Percentiles rank a stretch among this genome's conserved stretches.
Evolutionary conservation across 768 basidiomycete species (phyloP).

Genomic region (Sistotremastrum suecicum): DNA sequence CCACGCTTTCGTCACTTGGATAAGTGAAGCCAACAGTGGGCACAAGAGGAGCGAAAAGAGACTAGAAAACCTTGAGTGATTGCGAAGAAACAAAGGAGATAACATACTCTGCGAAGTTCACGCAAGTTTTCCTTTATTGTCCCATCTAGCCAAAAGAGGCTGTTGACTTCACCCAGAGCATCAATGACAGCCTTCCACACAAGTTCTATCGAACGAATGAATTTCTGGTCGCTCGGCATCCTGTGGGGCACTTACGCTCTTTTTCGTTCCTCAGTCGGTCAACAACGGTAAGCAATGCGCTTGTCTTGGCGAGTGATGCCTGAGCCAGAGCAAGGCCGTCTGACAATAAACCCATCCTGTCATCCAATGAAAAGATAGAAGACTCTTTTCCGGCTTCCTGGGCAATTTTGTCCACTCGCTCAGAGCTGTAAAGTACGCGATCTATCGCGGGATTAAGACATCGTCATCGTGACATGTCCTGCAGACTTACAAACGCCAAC

Average conservation of each 20-base stretch:
- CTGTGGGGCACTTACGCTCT: conserved; percentile 41
- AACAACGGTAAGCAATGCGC: conserved; percentile 62
- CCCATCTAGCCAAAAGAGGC: conserved; percentile 76
- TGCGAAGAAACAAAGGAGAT: neutral
- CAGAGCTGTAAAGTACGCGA: conserved; percentile 76
- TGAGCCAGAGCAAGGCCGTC: conserved; percentile 72
- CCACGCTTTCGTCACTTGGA: conserved; percentile 46
- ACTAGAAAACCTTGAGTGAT: conserved; percentile 20
- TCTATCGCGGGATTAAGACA: conserved; percentile 26
- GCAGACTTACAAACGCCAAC: conserved; percentile 67
- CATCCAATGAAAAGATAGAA: conserved; percentile 62
- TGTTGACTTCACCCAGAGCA: conserved; percentile 38
- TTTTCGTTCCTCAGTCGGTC: conserved; percentile 56
- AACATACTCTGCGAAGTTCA: conserved; percentile 42
- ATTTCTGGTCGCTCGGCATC: neutral
- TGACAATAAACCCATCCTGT: conserved; percentile 78
- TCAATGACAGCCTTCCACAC: conserved; percentile 65
- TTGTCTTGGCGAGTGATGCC: conserved; percentile 66
- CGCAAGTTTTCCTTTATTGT: conserved; percentile 39
- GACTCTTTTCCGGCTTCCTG: conserved; percentile 56
- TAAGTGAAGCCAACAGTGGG: conserved; percentile 70
- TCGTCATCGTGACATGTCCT: neutral
- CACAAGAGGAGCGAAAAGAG: conserved; percentile 61
- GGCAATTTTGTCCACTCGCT: conserved; percentile 66
- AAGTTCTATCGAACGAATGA: conserved; percentile 35